These are phyloP conservation scores for Lathyrus tuberosus DNA, from an alignment of 306 rosid genomes.

Conservation along the genomic window DNA sequence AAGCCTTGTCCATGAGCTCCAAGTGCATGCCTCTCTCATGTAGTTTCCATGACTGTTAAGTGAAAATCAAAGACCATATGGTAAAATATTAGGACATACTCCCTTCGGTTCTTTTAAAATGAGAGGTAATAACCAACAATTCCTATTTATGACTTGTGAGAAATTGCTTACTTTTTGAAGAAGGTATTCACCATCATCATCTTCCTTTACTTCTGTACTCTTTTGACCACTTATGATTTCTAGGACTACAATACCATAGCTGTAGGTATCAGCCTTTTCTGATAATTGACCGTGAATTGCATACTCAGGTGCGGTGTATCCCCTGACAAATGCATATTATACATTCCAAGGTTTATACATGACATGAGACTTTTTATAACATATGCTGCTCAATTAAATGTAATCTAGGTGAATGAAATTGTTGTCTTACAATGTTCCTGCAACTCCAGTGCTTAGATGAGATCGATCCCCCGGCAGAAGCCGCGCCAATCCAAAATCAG, in stretches of 20 bases:
- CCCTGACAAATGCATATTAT: conserved; percentile 46
- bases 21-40: conserved; percentile 48
- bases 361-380: not conserved
- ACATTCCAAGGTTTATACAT: not conserved
- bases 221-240: conserved; percentile 68
- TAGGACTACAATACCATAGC: conserved; percentile 68
- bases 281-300: conserved; percentile 77
- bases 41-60: conserved; percentile 60
- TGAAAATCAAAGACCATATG: conserved; percentile 6
- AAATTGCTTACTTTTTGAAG: conserved; percentile 59
- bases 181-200: conserved; percentile 50
- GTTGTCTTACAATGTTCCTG: conserved; percentile 70
- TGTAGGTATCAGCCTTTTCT: conserved; percentile 69
- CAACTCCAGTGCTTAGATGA: conserved; percentile 71
- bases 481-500: conserved; percentile 74
- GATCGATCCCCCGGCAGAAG: conserved; percentile 61
- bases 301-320: conserved; percentile 80
- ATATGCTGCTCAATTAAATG: not conserved
- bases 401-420: conserved; percentile 6
- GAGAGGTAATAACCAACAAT: not conserved
- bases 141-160: not conserved
- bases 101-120: not conserved
- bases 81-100: not conserved
- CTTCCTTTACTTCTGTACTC: conserved; percentile 47
- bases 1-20: conserved; percentile 52